A percentile compares a stretch with the other conserved stretches of the same genome.
Conservation (phyloP, 805 yeast genomes). For the Hagleromyces aurorensis region DNA sequence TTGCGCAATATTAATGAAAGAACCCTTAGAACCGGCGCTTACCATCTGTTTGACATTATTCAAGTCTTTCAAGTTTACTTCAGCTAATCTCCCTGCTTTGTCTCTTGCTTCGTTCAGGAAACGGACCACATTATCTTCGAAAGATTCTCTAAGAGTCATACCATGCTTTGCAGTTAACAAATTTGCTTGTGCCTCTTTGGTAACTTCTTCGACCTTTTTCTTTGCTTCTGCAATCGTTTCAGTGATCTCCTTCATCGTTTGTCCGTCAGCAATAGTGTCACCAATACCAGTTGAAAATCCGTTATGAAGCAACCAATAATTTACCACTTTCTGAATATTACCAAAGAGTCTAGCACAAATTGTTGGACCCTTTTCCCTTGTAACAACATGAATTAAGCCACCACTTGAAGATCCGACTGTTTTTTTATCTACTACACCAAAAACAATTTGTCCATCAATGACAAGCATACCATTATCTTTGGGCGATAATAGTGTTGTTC, state of each 20-base stretch:
- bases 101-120: constrained; percentile 97
- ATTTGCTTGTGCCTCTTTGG: constrained; percentile 85
- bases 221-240: constrained; percentile 91
- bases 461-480: constrained; percentile 94
- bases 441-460: constrained; percentile 91
- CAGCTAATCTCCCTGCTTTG: constrained; percentile 98
- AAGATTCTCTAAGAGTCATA: constrained; percentile 98
- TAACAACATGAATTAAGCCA: constrained; percentile 93
- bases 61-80: constrained; percentile 85
- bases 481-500: constrained; percentile 73
- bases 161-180: constrained; percentile 93
- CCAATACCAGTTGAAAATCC: constrained; percentile 99
- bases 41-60: constrained; percentile 99
- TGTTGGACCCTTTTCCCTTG: constrained; percentile 94
- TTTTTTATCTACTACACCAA: constrained; percentile 96
- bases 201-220: constrained; percentile 87
- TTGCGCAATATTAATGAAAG: constrained; percentile 96
- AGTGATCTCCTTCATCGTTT: constrained; percentile 89
- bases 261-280: constrained; percentile 98
- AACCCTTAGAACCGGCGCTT: constrained; percentile 98
- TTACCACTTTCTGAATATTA: constrained; percentile 89
- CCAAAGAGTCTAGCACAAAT: constrained; percentile 87
- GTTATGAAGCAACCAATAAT: constrained; percentile 91
- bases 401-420: constrained; percentile 99
- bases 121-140: constrained; percentile 94